Conservation (phyloP, 768 basidiomycete genomes). For the Mycena floridula region DNA sequence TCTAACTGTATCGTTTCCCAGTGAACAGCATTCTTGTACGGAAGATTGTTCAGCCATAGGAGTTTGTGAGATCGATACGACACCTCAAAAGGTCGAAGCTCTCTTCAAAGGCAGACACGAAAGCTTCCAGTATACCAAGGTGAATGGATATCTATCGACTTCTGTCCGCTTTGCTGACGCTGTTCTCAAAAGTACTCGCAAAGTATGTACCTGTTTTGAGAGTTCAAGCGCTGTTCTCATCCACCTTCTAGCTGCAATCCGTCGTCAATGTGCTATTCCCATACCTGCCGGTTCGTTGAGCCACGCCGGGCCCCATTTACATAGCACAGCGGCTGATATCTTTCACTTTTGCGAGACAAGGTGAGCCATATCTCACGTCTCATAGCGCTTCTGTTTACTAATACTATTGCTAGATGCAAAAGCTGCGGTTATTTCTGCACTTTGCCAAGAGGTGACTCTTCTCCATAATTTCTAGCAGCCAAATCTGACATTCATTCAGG, state of each 20-base stretch:
- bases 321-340: slow-evolving; percentile 35
- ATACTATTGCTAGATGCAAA: slow-evolving; percentile 36
- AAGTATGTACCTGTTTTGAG: too few relatives aligned
- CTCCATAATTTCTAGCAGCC: too few relatives aligned
- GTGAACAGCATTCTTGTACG: slow-evolving; percentile 45
- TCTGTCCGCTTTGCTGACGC: too few relatives aligned
- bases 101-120: slow-evolving; percentile 56
- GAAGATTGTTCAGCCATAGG: slow-evolving; percentile 37
- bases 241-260: slow-evolving; percentile 35
- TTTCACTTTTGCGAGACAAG: slow-evolving; percentile 51
- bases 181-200: too few relatives aligned
- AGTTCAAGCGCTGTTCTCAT: too few relatives aligned
- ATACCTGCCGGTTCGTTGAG: slow-evolving; percentile 34
- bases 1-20: slow-evolving; percentile 13
- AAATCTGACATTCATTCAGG: slow-evolving; percentile 28
- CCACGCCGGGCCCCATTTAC: slow-evolving; percentile 45
- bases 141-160: too few relatives aligned
- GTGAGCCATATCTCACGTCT: too few relatives aligned
- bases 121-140: slow-evolving; percentile 63
- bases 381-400: background rate
- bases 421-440: slow-evolving; percentile 57
- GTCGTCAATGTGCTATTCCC: slow-evolving; percentile 39
- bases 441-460: slow-evolving; percentile 38
- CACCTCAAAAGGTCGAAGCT: slow-evolving; percentile 53
- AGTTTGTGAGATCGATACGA: slow-evolving; percentile 53